Base-by-base conservation (phyloP, 1,284 basidiomycete species). In the Boletus albobrunnescens region DNA sequence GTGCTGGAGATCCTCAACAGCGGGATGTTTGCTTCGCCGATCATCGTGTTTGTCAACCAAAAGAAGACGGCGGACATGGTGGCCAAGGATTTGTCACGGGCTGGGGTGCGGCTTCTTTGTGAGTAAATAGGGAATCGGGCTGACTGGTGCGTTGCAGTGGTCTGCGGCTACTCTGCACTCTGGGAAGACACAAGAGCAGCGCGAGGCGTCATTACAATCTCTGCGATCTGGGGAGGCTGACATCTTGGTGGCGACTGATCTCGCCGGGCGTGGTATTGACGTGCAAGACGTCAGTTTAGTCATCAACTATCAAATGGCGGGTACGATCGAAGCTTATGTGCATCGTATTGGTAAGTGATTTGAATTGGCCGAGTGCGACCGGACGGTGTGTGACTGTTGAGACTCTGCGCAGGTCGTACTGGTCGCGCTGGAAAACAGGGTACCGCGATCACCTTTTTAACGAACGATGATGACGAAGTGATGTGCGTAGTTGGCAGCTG, bases 21-120 rank as follows among this genome's bases (percentile, higher is more conserved):
- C 51, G 84, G 82, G 32, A 75, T 79, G 46, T 91, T 87, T 68
- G 70, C 82, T 22, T 83, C 95, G 22, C 96, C 96, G 1, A 98
- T 99, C 61, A 99, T 99, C 56, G 90, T 95, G 12, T 99, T 99
- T 71, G 94, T 97, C 74, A 99, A 98, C 70, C 94, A 98, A 70
- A 99, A 98, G 77, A 95, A 95, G 76, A 94, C 91, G 6, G 95
- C 94, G 37, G 95, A 99, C 63, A 87, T 91, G 82, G 89, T 99
- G 19, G 87, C 91, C 32, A 91, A 91, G 66, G 94, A 96, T 61
- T 74, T 99, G 8, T 82, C 84, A 44, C 86, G 91, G 46, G 87
- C 84, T 31, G 91, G 91, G 35, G 82, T 91, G 65, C 41, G 78
- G 71, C 11, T 35, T 46, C 7, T 40, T 12, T 43, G 30, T 37